Evolutionary conservation across 345 rosid genomes (phyloP), one percentile per base, ranked within the genome.

Genomic region (Corymbia maculata): DNA sequence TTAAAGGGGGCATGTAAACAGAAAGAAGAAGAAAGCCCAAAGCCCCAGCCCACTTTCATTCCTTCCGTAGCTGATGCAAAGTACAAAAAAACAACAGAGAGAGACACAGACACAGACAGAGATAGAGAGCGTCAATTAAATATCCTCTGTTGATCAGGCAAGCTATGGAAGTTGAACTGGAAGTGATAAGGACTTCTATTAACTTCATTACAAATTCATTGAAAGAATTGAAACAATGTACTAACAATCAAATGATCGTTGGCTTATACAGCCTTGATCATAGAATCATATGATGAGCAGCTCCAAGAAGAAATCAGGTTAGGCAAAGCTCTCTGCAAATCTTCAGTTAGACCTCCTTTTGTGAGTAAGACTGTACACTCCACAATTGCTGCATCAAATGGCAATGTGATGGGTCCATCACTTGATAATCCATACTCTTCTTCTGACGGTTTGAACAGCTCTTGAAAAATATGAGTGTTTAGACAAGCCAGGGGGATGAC

Each of bases 281-380:
- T 28, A n/a, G 75, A 13, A 64, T n/a, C 75, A n/a, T n/a, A 64
- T n/a, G 16, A 64, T 64, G 75, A 64, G 75, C 17, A 64, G 75
- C 0, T 2, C 36, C 75, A 12, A 64, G 9, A 64, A 64, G 32
- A 64, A 64, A 64, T n/a, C 5, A 0, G 0, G 1, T 64, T n/a
- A 14, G n/a, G 75, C 36, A 64, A 64, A 64, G 32, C 36, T n/a
- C 75, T 13, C 36, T 64, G 75, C 1, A 0, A n/a, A 64, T 64
- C 75, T n/a, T 64, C 75, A 64, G 75, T 13, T 64, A 64, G 36
- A 64, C 36, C 75, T 64, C 36, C n/a, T 64, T 8, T 4, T 13
- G 75, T n/a, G 75, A 64, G 75, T n/a, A 36, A 64, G 9, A 64
- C 75, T 15, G 36, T n/a, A 14, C n/a, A n/a, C n/a, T 64, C 75